These are phyloP conservation scores for Musa schizocarpa DNA, from an alignment of 176 grass and related monocot genomes.

Conservation along the genomic window DNA sequence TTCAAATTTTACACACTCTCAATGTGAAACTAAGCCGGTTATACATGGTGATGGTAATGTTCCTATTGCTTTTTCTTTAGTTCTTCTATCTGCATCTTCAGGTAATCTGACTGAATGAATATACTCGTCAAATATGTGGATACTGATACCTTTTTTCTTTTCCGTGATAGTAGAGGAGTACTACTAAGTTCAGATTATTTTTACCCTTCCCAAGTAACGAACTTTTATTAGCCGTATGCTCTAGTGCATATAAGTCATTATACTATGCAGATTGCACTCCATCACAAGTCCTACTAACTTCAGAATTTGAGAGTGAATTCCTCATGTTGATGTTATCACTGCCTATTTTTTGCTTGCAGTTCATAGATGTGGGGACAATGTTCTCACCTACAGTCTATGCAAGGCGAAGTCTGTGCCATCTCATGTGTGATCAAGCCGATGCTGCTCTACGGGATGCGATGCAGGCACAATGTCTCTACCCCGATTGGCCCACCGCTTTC, in stretches of 20 bases:
- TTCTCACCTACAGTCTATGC: constrained; percentile 77
- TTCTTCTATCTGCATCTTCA: no score
- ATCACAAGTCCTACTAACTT: neutral
- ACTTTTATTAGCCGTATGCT: no score
- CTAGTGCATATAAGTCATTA: no score
- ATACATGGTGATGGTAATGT: no score
- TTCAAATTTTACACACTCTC: no score
- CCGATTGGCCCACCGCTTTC: constrained; percentile 92
- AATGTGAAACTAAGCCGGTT: no score
- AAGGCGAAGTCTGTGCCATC: constrained; percentile 74
- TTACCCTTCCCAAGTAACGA: no score
- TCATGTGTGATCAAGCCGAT: constrained; percentile 72
- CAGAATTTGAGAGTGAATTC: neutral
- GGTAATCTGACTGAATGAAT: no score
- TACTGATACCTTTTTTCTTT: neutral
- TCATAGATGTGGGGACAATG: constrained; percentile 91
- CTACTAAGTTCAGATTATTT: neutral
- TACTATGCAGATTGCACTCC: neutral
- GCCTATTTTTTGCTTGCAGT: constrained; percentile 32
- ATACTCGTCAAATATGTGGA: no score
- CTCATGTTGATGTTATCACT: neutral
- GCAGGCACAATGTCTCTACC: constrained; percentile 80
- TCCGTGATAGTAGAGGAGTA: neutral
- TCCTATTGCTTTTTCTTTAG: no score
- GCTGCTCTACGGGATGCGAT: constrained; percentile 85